These are phyloP conservation scores for Haematococcus lacustris DNA, from an alignment of 139 green algal species.

Conservation along the genomic window DNA sequence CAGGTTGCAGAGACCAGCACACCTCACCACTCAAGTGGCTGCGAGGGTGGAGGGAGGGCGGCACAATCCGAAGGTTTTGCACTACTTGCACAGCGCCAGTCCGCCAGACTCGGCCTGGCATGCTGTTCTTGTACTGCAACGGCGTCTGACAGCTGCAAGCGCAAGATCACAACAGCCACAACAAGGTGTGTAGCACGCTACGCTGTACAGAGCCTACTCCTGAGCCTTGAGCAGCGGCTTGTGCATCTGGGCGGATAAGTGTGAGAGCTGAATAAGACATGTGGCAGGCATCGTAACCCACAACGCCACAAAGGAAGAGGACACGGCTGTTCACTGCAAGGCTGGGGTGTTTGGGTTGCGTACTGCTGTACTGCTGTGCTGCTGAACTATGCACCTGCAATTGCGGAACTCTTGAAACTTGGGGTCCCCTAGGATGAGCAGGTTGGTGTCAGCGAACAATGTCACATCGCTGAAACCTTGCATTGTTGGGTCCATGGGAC, in stretches of 20 bases:
- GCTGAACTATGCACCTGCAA: too few relatives aligned
- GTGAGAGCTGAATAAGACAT: background rate
- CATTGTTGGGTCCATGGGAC: too few relatives aligned
- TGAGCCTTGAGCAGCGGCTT: too few relatives aligned
- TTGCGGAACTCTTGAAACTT: too few relatives aligned
- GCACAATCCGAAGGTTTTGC: constrained; percentile 40
- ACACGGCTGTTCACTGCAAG: too few relatives aligned
- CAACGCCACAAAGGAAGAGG: too few relatives aligned
- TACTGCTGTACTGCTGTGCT: too few relatives aligned
- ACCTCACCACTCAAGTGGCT: constrained; percentile 17
- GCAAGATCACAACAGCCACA: background rate
- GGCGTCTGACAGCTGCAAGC: constrained; percentile 22
- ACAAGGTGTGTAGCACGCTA: background rate
- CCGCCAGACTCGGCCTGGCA: constrained; percentile 34
- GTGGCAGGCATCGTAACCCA: background rate
- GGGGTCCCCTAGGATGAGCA: too few relatives aligned
- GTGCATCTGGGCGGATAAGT: background rate
- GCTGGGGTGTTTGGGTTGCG: too few relatives aligned
- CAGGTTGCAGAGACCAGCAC: too few relatives aligned
- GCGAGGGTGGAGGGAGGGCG: constrained; percentile 30
- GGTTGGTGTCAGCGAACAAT: too few relatives aligned
- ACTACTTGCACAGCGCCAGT: constrained; percentile 38
- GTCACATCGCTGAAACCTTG: too few relatives aligned
- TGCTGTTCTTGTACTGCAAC: constrained; percentile 27
- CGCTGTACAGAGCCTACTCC: background rate